Conservation (phyloP, 2,329 filamentous ascomycete species). For the Metarhizium guizhouense region DNA sequence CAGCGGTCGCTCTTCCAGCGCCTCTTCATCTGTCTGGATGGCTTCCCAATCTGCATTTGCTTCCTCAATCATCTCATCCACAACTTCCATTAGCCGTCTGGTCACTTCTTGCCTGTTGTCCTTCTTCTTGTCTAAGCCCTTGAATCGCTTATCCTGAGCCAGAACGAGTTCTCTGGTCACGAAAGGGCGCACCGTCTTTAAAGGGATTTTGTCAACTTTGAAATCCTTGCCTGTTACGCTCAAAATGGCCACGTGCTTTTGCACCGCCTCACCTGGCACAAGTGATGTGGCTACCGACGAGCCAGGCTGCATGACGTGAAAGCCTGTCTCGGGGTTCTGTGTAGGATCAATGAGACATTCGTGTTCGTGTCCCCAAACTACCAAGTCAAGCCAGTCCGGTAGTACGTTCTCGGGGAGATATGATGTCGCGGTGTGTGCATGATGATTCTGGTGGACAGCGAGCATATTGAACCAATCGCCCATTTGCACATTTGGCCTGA, state of each 20-base stretch:
- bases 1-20: conserved; percentile 55
- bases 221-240: conserved; percentile 79
- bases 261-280: conserved; percentile 77
- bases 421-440: conserved; percentile 83
- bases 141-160: conserved; percentile 65
- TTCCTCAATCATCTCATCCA: conserved; percentile 80
- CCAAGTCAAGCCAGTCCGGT: conserved; percentile 81
- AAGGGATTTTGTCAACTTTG: conserved; percentile 65
- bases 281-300: conserved; percentile 94
- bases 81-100: conserved; percentile 62
- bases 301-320: conserved; percentile 94
- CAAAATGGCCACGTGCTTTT: conserved; percentile 84
- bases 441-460: conserved; percentile 92
- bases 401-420: conserved; percentile 91
- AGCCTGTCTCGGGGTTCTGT: conserved; percentile 77
- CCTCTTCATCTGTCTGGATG: conserved; percentile 58
- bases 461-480: conserved; percentile 94
- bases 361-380: conserved; percentile 97
- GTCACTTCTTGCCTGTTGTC: conserved; percentile 80
- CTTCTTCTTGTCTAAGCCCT: conserved; percentile 67
- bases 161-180: conserved; percentile 76
- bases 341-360: conserved; percentile 85
- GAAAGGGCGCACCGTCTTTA: conserved; percentile 88
- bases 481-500: conserved; percentile 69
- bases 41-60: conserved; percentile 74